Conservation (phyloP, 2,329 filamentous ascomycete species). For the Calonectria multiphialidica region DNA sequence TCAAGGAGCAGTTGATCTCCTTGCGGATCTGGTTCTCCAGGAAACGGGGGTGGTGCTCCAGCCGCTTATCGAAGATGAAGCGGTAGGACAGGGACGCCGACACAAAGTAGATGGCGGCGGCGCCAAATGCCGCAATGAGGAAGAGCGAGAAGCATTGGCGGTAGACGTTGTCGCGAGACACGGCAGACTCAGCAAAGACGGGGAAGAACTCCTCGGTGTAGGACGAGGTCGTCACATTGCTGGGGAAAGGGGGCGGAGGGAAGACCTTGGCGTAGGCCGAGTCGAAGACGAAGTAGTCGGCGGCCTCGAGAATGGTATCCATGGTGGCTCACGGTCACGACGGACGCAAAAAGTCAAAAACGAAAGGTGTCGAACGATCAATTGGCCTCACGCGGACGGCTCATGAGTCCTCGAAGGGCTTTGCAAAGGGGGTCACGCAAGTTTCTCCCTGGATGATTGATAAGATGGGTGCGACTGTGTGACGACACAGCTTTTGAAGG, state of each 20-base stretch:
- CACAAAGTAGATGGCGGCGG: constrained; percentile 68
- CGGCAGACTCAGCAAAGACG: constrained; percentile 44
- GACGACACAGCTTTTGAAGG: constrained; percentile 5
- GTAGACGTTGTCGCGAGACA: constrained; percentile 55
- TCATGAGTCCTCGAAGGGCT: not conserved
- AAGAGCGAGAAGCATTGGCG: constrained; percentile 55
- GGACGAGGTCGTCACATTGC: constrained; percentile 22
- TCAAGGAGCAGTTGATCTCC: constrained; percentile 58
- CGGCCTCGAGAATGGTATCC: constrained; percentile 55
- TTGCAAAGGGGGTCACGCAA: not conserved
- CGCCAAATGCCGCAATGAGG: constrained; percentile 53
- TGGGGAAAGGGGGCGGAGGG: constrained; percentile 39
- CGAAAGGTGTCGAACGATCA: not conserved
- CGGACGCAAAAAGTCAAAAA: not conserved
- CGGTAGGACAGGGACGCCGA: constrained; percentile 79
- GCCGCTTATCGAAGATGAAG: constrained; percentile 67
- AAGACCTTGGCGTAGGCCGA: constrained; percentile 54
- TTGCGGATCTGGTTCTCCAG: constrained; percentile 60
- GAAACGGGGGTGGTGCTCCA: constrained; percentile 61
- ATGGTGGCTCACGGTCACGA: constrained; percentile 38
- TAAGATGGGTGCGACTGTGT: constrained; percentile 8
- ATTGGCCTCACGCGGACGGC: not conserved
- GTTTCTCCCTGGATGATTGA: not conserved
- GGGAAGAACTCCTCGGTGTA: constrained; percentile 32
- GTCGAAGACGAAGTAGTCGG: constrained; percentile 56